These are phyloP conservation scores for Cystoderma amianthinum DNA, from an alignment of 768 basidiomycete genomes.

Conservation along the genomic window DNA sequence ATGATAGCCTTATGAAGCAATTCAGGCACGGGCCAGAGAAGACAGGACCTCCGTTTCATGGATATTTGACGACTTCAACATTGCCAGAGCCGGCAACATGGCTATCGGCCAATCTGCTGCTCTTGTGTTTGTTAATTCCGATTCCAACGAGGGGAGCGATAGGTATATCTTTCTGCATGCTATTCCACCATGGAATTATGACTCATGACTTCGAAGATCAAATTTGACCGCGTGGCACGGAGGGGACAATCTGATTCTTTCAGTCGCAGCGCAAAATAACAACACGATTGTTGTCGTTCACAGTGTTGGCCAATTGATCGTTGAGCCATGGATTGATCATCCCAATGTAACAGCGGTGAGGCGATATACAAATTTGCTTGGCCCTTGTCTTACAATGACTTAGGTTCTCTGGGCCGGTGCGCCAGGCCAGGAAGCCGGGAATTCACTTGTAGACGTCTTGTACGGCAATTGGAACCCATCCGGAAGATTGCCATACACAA, in stretches of 20 bases:
- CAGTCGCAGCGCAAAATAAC: conserved; percentile 59
- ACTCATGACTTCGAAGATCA: conserved; percentile 22
- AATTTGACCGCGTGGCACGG: conserved; percentile 72
- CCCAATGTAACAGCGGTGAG: conserved; percentile 66
- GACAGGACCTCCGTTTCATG: conserved; percentile 1
- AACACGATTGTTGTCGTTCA: conserved; percentile 72
- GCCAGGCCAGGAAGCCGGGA: conserved; percentile 66
- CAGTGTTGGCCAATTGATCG: conserved; percentile 51
- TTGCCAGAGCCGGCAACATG: conserved; percentile 2
- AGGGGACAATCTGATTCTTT: conserved; percentile 63
- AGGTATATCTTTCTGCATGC: conserved; percentile 71
- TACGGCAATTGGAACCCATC: conserved; percentile 67
- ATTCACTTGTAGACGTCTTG: conserved; percentile 62
- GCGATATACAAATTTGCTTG: not conserved
- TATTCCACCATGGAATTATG: conserved; percentile 39
- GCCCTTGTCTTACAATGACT: not conserved
- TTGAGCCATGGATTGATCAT: conserved; percentile 66
- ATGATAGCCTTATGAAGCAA: conserved; percentile 2
- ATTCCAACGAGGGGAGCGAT: conserved; percentile 64
- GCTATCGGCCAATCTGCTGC: conserved; percentile 32
- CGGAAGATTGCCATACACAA: conserved; percentile 68
- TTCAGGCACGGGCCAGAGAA: not conserved
- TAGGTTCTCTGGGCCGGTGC: conserved; percentile 62
- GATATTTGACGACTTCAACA: conserved; percentile 3
- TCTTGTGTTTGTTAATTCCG: conserved; percentile 75